phyloP scores from a whole-genome alignment of 805 yeast species.

The Lipomyces starkeyi region DNA sequence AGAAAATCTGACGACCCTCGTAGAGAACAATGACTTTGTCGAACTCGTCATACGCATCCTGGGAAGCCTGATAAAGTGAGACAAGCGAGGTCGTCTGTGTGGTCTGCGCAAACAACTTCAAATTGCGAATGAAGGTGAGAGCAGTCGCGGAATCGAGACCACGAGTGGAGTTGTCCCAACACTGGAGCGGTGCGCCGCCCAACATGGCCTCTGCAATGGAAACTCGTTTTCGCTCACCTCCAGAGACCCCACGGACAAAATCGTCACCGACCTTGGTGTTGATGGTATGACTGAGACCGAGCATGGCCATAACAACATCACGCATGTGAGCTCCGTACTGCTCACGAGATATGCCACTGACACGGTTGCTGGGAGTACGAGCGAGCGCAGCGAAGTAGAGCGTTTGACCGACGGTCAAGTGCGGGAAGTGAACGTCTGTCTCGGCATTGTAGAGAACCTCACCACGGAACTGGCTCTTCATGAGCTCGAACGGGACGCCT shows the following conservation, averaged over 20 bases:
- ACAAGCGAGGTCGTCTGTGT: constrained; percentile 61
- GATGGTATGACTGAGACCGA: constrained; percentile 50
- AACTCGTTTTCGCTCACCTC: constrained; percentile 64
- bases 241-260: constrained; percentile 62
- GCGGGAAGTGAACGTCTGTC: constrained; percentile 67
- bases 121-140: constrained; percentile 63
- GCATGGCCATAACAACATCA: constrained; percentile 57
- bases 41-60: constrained; percentile 59
- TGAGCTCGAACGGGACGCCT: constrained; percentile 52
- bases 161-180: constrained; percentile 75
- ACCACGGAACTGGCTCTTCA: constrained; percentile 59
- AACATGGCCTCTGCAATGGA: constrained; percentile 59
- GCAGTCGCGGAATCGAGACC: constrained; percentile 77
- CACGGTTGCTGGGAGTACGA: constrained; percentile 63
- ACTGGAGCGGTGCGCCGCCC: constrained; percentile 55
- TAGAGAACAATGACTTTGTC: constrained; percentile 61
- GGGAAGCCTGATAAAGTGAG: constrained; percentile 67
- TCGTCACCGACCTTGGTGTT: constrained; percentile 55
- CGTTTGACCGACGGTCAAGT: constrained; percentile 66
- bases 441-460: constrained; percentile 71
- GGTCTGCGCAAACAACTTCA: constrained; percentile 60
- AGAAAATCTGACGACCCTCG: constrained; percentile 63
- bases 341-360: constrained; percentile 57
- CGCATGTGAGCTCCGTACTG: constrained; percentile 56
- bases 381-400: constrained; percentile 59